A percentile compares a stretch with the other conserved stretches of the same genome.
phyloP scores from a whole-genome alignment of 2,329 filamentous ascomycete species.

The Pseudophaeomoniella oleicola region DNA sequence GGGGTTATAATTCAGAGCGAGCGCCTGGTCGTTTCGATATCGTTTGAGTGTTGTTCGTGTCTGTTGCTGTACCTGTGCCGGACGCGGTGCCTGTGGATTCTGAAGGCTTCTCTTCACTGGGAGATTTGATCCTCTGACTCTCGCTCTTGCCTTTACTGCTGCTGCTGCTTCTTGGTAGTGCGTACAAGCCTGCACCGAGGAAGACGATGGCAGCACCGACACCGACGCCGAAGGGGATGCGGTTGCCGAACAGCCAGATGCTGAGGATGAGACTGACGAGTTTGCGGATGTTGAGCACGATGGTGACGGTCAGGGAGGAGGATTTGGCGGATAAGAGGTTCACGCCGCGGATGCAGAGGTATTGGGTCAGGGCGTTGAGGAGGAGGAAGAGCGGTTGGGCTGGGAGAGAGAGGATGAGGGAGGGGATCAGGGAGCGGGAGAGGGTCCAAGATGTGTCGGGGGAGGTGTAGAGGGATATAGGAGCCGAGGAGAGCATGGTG shows the following conservation, averaged over 20 bases:
- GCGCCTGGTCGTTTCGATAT: no score
- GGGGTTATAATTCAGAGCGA: no score
- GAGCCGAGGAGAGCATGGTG: constrained; percentile 7
- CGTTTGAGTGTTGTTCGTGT: no score
- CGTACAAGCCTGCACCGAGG: constrained; percentile 79
- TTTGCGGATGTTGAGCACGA: constrained; percentile 91
- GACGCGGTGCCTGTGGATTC: no score
- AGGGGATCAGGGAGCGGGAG: constrained; percentile 10
- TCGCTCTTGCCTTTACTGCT: neutral
- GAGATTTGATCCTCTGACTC: no score
- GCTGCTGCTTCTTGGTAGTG: constrained; percentile 5
- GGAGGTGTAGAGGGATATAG: constrained; percentile 11
- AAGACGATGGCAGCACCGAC: constrained; percentile 78
- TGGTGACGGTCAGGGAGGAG: constrained; percentile 87
- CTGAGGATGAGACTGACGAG: constrained; percentile 80
- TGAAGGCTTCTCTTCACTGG: no score
- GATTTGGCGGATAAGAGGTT: constrained; percentile 83
- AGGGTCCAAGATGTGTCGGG: constrained; percentile 1
- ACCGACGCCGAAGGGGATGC: constrained; percentile 60
- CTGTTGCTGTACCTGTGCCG: no score
- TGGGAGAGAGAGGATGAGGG: constrained; percentile 16
- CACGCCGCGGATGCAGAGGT: constrained; percentile 88
- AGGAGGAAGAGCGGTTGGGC: constrained; percentile 23
- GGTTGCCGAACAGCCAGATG: constrained; percentile 88
- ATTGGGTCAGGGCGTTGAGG: constrained; percentile 64